Conservation (phyloP, 345 rosid genomes). For the Brassica nigra region DNA sequence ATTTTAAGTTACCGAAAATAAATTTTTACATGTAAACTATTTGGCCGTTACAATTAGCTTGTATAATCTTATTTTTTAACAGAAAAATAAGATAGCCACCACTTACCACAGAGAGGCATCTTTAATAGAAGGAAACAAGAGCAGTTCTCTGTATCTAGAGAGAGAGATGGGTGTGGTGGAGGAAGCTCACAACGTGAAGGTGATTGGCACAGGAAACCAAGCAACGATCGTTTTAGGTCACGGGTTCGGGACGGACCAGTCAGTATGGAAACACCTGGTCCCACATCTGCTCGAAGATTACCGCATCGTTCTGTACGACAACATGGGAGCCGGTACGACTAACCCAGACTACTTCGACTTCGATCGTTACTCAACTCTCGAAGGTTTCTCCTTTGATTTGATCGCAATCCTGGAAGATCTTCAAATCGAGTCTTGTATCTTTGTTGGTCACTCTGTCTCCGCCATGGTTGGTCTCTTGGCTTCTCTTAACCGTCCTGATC, state of each 20-base stretch:
- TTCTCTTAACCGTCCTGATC: constrained; percentile 81
- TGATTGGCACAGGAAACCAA: constrained; percentile 63
- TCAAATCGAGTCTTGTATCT: constrained; percentile 54
- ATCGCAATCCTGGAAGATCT: constrained; percentile 81
- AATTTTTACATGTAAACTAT: neutral
- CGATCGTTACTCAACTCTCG: constrained; percentile 65
- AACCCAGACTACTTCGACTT: constrained; percentile 90
- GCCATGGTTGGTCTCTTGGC: constrained; percentile 79
- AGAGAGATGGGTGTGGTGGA: constrained; percentile 71
- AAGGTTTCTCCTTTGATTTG: constrained; percentile 79
- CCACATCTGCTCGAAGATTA: constrained; percentile 74
- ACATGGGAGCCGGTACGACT: constrained; percentile 93
- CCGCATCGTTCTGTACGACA: constrained; percentile 73
- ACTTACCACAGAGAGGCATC: neutral
- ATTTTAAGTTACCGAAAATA: neutral
- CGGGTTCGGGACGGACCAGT: constrained; percentile 94
- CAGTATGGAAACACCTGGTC: constrained; percentile 87
- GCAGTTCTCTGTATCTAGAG: neutral
- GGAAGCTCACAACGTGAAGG: constrained; percentile 82
- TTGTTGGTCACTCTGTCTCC: constrained; percentile 87
- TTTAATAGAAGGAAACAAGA: neutral
- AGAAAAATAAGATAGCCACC: neutral
- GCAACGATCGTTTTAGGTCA: constrained; percentile 66
- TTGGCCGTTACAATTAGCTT: neutral
- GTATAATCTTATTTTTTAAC: neutral